phyloP scores from a whole-genome alignment of 306 rosid species.

The Castanospermum australe region DNA sequence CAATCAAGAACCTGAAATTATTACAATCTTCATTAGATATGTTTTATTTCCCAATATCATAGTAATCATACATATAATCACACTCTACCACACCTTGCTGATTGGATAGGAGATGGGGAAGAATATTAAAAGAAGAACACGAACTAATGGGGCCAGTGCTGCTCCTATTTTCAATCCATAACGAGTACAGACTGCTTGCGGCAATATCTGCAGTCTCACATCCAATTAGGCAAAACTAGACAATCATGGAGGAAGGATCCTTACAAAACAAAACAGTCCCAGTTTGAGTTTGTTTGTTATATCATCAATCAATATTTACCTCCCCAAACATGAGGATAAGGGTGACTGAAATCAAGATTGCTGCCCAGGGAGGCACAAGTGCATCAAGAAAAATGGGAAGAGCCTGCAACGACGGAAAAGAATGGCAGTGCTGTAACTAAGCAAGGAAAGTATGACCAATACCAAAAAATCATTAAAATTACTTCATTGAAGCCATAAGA shows the following conservation, averaged over 20 bases:
- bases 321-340: conserved; percentile 93
- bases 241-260: conserved; percentile 5
- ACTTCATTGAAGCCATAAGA: conserved; percentile 8
- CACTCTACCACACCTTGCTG: conserved; percentile 67
- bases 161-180: conserved; percentile 93
- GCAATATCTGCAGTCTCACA: conserved; percentile 68
- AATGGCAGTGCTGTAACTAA: neutral
- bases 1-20: conserved; percentile 79
- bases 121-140: conserved; percentile 73
- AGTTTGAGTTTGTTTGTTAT: neutral
- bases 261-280: conserved; percentile 3
- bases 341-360: conserved; percentile 77
- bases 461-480: neutral
- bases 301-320: conserved; percentile 45
- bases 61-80: neutral
- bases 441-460: neutral
- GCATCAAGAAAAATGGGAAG: conserved; percentile 92
- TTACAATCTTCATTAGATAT: conserved; percentile 19
- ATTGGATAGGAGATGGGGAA: conserved; percentile 89
- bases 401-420: conserved; percentile 41
- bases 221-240: neutral
- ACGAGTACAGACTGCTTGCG: conserved; percentile 91
- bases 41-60: neutral
- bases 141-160: conserved; percentile 85
- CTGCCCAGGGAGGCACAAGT: conserved; percentile 88